A percentile compares a stretch with the other conserved stretches of the same genome.
Conservation (phyloP, 768 basidiomycete species). For the Phanerochaete sordida region DNA sequence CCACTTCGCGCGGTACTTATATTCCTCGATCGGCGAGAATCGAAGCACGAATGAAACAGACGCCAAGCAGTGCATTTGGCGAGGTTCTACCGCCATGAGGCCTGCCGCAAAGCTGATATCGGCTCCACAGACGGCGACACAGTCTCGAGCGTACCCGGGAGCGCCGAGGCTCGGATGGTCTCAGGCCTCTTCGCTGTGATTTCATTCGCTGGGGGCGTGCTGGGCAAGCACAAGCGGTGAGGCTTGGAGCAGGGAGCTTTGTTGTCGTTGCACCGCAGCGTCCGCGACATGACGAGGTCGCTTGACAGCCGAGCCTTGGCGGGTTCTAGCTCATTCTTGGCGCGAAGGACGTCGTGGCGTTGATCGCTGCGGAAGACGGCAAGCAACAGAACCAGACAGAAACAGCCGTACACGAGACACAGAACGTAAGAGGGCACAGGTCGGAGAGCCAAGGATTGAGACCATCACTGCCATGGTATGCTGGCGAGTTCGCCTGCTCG, state of each 20-base stretch:
- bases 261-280: background rate
- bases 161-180: background rate
- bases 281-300: background rate
- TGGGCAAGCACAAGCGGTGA: background rate
- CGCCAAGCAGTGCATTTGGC: background rate
- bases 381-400: too few relatives aligned
- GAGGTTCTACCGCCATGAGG: background rate
- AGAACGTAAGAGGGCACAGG: background rate
- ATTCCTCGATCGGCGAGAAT: background rate
- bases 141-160: background rate
- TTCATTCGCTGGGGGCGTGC: background rate
- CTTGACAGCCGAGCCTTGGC: conserved; percentile 5
- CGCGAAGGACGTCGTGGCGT: background rate
- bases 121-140: background rate
- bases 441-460: too few relatives aligned
- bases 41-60: background rate
- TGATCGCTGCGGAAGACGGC: background rate
- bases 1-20: background rate
- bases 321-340: conserved; percentile 6
- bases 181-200: background rate
- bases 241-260: background rate
- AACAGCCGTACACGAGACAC: too few relatives aligned
- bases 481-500: too few relatives aligned
- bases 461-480: too few relatives aligned
- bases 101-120: background rate